phyloP scores from a whole-genome alignment of 176 grass and related monocot genomes.

The Triticum timopheevii region DNA sequence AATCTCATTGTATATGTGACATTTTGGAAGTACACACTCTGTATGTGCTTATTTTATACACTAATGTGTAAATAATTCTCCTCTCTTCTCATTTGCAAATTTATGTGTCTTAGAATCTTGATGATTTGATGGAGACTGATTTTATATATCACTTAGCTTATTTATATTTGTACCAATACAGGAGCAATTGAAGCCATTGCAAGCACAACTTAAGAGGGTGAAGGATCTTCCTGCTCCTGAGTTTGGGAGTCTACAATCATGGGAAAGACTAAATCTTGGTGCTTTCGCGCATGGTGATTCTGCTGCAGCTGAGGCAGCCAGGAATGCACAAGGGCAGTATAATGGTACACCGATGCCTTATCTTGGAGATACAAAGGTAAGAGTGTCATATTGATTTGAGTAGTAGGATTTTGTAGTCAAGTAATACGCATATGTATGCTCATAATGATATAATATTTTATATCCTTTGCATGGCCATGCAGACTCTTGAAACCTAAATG shows the following conservation, averaged over 20 bases:
- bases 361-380: slow-evolving; percentile 88
- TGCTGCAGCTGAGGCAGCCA: slow-evolving; percentile 65
- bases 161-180: slow-evolving; percentile 31
- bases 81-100: background rate
- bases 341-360: slow-evolving; percentile 85
- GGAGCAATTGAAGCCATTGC: slow-evolving; percentile 93
- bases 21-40: slow-evolving; percentile 10
- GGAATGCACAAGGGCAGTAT: slow-evolving; percentile 71
- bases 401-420: slow-evolving; percentile 21
- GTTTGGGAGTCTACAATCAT: slow-evolving; percentile 91
- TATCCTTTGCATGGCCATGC: background rate
- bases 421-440: background rate
- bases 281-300: slow-evolving; percentile 51
- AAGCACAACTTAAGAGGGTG: slow-evolving; percentile 66
- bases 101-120: slow-evolving; percentile 22
- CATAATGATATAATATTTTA: background rate
- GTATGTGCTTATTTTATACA: background rate
- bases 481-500: slow-evolving; percentile 1
- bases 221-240: slow-evolving; percentile 89
- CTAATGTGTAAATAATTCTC: background rate
- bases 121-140: background rate
- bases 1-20: background rate
- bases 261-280: slow-evolving; percentile 78
- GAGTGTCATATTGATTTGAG: background rate
- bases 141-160: slow-evolving; percentile 4